phyloP scores from a whole-genome alignment of 768 basidiomycete genomes.

The Austroboletus festivus region DNA sequence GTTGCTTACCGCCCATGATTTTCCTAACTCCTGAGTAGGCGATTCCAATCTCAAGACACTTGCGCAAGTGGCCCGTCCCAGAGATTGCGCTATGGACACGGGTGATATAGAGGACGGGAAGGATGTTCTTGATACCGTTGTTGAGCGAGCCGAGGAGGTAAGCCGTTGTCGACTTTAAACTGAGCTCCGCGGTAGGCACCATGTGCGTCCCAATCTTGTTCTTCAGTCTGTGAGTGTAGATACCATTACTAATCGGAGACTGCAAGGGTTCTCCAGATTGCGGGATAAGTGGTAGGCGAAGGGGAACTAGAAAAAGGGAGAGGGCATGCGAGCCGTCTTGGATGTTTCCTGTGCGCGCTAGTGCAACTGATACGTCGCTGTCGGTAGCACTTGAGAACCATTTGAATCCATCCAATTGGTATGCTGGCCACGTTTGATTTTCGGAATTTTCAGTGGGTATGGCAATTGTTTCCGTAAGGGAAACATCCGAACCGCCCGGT shows the following conservation, averaged over 20 bases:
- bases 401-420: conserved; percentile 67
- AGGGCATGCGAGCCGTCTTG: conserved; percentile 59
- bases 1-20: conserved; percentile 47
- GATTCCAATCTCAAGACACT: conserved; percentile 62
- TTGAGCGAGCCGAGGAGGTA: conserved; percentile 60
- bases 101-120: conserved; percentile 75
- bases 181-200: conserved; percentile 74
- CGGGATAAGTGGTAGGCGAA: conserved; percentile 50
- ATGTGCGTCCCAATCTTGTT: conserved; percentile 74
- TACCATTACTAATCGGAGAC: conserved; percentile 56
- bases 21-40: conserved; percentile 59
- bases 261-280: conserved; percentile 39
- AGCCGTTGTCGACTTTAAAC: conserved; percentile 53
- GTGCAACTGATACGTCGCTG: conserved; percentile 64
- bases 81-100: conserved; percentile 62
- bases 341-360: conserved; percentile 65
- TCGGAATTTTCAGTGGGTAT: conserved; percentile 31
- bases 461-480: conserved; percentile 67
- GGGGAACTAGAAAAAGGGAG: conserved; percentile 72
- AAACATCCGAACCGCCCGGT: conserved; percentile 74
- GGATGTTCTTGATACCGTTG: conserved; percentile 63
- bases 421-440: conserved; percentile 46
- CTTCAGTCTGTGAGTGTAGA: conserved; percentile 71
- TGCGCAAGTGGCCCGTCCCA: conserved; percentile 55
- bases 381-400: conserved; percentile 87